Conservation (phyloP, 306 rosid species). For the Alnus rubra region DNA sequence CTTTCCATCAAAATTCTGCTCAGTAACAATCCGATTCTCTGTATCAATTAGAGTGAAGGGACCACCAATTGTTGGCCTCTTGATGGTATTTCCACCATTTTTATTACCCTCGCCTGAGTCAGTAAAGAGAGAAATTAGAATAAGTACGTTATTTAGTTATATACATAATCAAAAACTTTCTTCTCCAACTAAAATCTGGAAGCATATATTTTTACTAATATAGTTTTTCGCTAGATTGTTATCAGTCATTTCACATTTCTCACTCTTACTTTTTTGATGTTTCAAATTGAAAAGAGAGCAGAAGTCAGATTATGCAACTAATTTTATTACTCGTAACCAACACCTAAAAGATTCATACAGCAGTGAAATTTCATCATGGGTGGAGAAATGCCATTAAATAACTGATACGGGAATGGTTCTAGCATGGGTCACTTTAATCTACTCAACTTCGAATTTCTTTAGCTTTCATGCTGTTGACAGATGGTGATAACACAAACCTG, state of each 20-base stretch:
- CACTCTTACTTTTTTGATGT: background rate
- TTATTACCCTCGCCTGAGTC: slow-evolving; percentile 58
- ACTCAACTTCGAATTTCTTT: background rate
- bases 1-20: slow-evolving; percentile 59
- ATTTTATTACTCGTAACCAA: background rate
- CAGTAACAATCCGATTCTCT: slow-evolving; percentile 60
- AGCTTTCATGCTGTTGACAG: background rate
- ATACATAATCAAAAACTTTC: background rate
- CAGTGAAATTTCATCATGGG: background rate
- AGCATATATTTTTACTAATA: background rate
- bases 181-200: slow-evolving; percentile 5
- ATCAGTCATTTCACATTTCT: slow-evolving; percentile 7
- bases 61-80: slow-evolving; percentile 83
- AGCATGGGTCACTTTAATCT: background rate
- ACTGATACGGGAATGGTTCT: background rate
- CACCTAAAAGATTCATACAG: background rate
- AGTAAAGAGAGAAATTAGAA: slow-evolving; percentile 25
- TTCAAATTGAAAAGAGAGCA: background rate
- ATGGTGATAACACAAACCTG: background rate
- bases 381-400: background rate
- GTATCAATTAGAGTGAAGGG: slow-evolving; percentile 77
- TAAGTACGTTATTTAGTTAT: background rate
- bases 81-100: slow-evolving; percentile 23
- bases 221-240: background rate
- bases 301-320: background rate